phyloP scores from a whole-genome alignment of 2,329 filamentous ascomycete genomes.

The Penicillium sp. region DNA sequence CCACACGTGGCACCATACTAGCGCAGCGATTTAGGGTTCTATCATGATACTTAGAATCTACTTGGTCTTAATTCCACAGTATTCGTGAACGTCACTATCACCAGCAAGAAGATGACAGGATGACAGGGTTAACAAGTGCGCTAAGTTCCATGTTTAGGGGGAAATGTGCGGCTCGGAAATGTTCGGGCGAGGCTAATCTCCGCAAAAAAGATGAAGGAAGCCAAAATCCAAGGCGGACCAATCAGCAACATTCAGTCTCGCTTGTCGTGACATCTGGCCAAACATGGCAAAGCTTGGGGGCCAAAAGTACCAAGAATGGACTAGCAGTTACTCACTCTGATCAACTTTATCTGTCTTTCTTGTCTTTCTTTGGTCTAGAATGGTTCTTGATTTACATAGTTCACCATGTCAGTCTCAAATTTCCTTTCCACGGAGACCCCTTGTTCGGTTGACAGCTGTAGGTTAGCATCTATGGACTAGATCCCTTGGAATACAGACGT shows the following conservation, averaged over 20 bases:
- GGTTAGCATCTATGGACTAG: too few species aligned
- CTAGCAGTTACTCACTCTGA: not conserved
- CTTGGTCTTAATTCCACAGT: too few species aligned
- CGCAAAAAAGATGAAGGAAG: slow-evolving; percentile 2
- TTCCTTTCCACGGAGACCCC: not conserved
- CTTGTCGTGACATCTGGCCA: slow-evolving; percentile 27
- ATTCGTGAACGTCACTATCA: too few species aligned
- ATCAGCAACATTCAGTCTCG: slow-evolving; percentile 8
- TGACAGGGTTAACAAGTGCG: slow-evolving; percentile 5
- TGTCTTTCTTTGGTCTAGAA: not conserved
- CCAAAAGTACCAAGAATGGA: slow-evolving; percentile 2
- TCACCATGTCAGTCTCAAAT: not conserved
- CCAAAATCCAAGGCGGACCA: not conserved
- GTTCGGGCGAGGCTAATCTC: slow-evolving; percentile 10
- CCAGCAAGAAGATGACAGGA: not conserved
- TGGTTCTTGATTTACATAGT: not conserved
- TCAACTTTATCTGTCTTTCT: not conserved
- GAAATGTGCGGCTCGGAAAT: slow-evolving; percentile 11
- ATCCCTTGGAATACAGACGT: too few species aligned
- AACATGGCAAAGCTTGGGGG: slow-evolving; percentile 19
- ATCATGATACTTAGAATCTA: not conserved
- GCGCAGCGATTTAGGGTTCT: not conserved
- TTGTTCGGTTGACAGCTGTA: too few species aligned
- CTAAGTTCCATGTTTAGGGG: slow-evolving; percentile 3
- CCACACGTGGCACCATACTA: slow-evolving; percentile 20